Evolutionary conservation across 2,329 filamentous ascomycete genomes (phyloP).

Genomic region (Incumbomyces delicatus): DNA sequence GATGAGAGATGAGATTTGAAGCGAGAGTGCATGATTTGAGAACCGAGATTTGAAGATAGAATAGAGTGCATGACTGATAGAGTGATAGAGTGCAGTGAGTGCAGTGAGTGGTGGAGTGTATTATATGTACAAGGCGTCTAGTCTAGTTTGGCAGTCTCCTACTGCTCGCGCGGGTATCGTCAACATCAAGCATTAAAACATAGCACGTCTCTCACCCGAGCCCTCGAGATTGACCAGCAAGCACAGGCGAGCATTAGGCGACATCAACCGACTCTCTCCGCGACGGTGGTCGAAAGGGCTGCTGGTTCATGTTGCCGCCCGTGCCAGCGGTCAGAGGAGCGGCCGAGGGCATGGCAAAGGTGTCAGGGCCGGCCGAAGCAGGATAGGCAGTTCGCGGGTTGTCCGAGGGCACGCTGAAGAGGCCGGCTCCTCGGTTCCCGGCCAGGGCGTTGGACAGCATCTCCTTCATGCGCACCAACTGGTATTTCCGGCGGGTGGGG

Average conservation of each 20-base stretch:
- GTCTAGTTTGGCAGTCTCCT: no score
- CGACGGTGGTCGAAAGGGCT: neutral
- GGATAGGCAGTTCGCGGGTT: constrained; percentile 13
- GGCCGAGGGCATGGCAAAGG: constrained; percentile 9
- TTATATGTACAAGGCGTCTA: no score
- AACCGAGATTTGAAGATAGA: neutral
- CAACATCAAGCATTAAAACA: no score
- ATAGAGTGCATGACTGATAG: no score
- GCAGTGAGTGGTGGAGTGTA: no score
- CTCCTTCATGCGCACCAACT: constrained; percentile 54
- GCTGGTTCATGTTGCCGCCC: neutral
- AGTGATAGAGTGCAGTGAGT: no score
- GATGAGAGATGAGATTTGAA: neutral
- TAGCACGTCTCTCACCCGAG: no score
- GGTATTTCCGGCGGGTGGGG: constrained; percentile 44
- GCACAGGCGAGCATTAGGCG: no score
- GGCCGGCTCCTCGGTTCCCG: constrained; percentile 35
- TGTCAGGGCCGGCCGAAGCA: constrained; percentile 13
- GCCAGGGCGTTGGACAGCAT: constrained; percentile 52
- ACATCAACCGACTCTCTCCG: constrained; percentile 6
- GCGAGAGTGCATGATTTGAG: neutral
- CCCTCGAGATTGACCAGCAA: no score
- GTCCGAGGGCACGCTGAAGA: constrained; percentile 28
- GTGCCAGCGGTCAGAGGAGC: neutral
- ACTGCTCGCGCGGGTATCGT: no score